Evolutionary conservation across 805 yeast genomes (phyloP), one percentile per base, ranked within the genome.

Genomic region (Ogataea parapolymorpha): DNA sequence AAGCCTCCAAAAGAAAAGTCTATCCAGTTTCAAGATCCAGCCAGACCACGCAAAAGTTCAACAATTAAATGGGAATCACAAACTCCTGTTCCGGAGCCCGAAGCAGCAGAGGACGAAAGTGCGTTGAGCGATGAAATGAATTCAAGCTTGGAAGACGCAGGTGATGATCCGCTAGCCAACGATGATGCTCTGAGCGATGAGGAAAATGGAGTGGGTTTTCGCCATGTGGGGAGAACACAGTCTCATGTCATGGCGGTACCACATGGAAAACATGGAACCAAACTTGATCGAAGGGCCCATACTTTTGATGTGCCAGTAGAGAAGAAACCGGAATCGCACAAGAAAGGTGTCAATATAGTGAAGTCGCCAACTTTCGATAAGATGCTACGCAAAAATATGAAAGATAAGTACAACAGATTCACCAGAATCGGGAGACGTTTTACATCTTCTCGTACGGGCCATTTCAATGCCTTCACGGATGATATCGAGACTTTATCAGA

Each of bases 341-440:
- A 45, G 32, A 45, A 40, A 32, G 34, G 37, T 6, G 32, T 35
- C 5, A 42, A 42, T 24, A 28, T 56, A 13, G 47, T 47, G n/a
- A 68, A 62, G 37, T 65, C 79, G 1, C 73, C 78, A n/a, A 72
- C 78, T 3, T 72, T 75, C 49, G 80, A 74, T 39, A 67, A 58
- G 36, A 50, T 66, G 51, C 59, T 69, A 16, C 40, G 53, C 50
- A 40, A 63, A 53, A 45, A 59, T 63, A 56, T 49, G 49, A 30
- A 30, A 13, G 41, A 33, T 4, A 42, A 42, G 2, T 32, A 50
- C 9, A 37, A 28, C 14, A 41, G 41, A 22, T 25, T 53, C 10
- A 29, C 50, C 3, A 44, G 62, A 34, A 46, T 58, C 11, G 60
- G 56, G 14, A 49, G 58, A 17, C 54, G 56, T 35, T 32, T 56